Conservation (phyloP, 192 early-diverging fungal species). For the Geranomyces michiganensis region DNA sequence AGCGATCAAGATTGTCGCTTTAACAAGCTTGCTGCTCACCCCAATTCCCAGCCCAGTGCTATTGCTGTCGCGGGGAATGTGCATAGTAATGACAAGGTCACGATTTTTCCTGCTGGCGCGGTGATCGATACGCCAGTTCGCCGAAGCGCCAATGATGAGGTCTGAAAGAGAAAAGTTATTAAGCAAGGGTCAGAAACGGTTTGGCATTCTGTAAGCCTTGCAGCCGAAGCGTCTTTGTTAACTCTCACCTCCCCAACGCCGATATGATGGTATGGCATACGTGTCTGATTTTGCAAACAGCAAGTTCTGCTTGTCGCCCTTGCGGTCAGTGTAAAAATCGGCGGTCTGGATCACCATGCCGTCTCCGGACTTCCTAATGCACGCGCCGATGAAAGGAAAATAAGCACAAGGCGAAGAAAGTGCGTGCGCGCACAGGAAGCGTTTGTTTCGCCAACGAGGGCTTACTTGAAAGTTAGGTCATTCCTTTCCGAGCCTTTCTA, state of each 20-base stretch:
- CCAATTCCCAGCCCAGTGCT: conserved; percentile 3
- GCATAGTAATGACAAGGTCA: neutral
- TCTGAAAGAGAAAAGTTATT: conserved; percentile 5
- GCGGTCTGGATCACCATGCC: conserved; percentile 12
- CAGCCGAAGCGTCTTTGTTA: neutral
- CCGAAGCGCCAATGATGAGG: conserved; percentile 2
- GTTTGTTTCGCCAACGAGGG: too few species aligned
- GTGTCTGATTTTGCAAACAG: neutral
- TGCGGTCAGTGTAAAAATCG: conserved; percentile 25
- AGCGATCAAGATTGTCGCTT: too few species aligned
- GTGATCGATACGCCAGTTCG: conserved; percentile 18
- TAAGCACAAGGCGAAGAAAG: too few species aligned
- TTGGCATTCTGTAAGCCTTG: too few species aligned
- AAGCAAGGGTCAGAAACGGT: too few species aligned
- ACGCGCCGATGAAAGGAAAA: too few species aligned
- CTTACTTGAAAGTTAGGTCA: too few species aligned
- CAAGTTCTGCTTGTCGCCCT: conserved; percentile 29
- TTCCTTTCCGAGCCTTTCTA: too few species aligned
- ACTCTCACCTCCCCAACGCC: conserved; percentile 29
- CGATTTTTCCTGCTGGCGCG: conserved; percentile 7
- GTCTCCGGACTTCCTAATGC: neutral
- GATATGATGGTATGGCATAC: conserved; percentile 12
- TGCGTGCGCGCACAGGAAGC: too few species aligned
- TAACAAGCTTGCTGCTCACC: neutral
- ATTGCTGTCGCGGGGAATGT: neutral